Conservation (phyloP, 768 basidiomycete species). For the Boletus vinaceobasis region DNA sequence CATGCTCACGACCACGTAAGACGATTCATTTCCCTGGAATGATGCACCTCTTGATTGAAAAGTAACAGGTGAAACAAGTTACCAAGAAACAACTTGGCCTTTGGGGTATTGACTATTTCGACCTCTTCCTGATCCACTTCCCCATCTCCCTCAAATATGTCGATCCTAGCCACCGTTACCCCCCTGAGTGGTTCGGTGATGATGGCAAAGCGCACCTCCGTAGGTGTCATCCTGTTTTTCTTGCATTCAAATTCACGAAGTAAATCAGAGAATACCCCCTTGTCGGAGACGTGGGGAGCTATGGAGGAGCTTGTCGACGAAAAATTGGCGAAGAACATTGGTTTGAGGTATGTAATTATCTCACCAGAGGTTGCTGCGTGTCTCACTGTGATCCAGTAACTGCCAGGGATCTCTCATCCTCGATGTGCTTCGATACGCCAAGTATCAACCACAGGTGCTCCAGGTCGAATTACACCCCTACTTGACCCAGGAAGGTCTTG, state of each 20-base stretch:
- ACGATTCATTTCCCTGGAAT: background rate
- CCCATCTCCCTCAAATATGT: conserved; percentile 80
- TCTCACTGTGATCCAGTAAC: conserved; percentile 48
- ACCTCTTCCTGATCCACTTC: conserved; percentile 82
- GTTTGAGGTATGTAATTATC: conserved; percentile 50
- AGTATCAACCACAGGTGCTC: conserved; percentile 53
- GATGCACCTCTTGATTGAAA: background rate
- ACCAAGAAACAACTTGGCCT: conserved; percentile 63
- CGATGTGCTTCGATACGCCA: conserved; percentile 78
- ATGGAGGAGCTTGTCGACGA: conserved; percentile 78
- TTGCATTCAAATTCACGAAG: background rate
- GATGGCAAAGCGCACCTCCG: conserved; percentile 66
- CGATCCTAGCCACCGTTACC: conserved; percentile 70
- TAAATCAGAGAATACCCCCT: conserved; percentile 54
- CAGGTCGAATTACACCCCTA: conserved; percentile 63
- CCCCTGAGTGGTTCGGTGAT: conserved; percentile 79
- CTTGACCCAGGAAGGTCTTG: conserved; percentile 46
- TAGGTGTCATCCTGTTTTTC: conserved; percentile 29
- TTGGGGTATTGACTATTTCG: conserved; percentile 87
- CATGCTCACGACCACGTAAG: conserved; percentile 75
- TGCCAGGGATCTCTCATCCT: conserved; percentile 67
- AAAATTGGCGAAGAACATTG: conserved; percentile 74
- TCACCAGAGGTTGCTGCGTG: background rate
- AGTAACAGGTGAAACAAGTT: conserved; percentile 48
- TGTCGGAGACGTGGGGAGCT: conserved; percentile 80